These are phyloP conservation scores for Hanseniaspora valbyensis DNA, from an alignment of 805 yeast genomes.

Conservation along the genomic window DNA sequence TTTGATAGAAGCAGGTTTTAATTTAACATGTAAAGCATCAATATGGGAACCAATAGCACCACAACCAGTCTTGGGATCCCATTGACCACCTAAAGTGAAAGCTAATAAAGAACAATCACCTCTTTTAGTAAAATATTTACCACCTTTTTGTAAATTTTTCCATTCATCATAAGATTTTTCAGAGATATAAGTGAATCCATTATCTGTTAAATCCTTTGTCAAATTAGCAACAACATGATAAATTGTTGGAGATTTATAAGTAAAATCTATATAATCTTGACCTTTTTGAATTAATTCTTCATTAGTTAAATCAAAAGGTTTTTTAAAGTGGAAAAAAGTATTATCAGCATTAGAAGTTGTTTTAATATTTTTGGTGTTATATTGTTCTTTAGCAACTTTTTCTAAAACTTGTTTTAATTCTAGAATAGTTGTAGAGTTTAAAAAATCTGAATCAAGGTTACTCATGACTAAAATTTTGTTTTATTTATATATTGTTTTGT, in stretches of 20 bases:
- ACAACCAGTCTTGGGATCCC: slow-evolving; percentile 54
- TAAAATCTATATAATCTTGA: slow-evolving; percentile 56
- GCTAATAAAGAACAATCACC: slow-evolving; percentile 61
- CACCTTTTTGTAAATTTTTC: slow-evolving; percentile 29
- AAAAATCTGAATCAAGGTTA: background rate
- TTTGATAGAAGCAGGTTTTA: slow-evolving; percentile 64
- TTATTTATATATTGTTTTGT: background rate
- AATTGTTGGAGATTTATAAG: slow-evolving; percentile 61
- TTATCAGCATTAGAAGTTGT: background rate
- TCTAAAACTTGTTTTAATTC: slow-evolving; percentile 26
- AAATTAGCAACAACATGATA: slow-evolving; percentile 57
- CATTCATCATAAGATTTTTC: slow-evolving; percentile 41
- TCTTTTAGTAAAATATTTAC: slow-evolving; percentile 56
- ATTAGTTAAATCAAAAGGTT: slow-evolving; percentile 11
- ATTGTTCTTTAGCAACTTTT: slow-evolving; percentile 19
- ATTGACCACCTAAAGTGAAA: slow-evolving; percentile 54
- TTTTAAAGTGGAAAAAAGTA: slow-evolving; percentile 8
- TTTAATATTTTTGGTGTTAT: background rate
- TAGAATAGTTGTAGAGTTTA: slow-evolving; percentile 17
- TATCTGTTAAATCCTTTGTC: slow-evolving; percentile 36
- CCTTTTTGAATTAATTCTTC: slow-evolving; percentile 28
- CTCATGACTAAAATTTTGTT: background rate
- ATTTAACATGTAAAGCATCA: slow-evolving; percentile 55
- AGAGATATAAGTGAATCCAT: slow-evolving; percentile 54
- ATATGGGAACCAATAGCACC: slow-evolving; percentile 67